Evolutionary conservation across 768 basidiomycete genomes (phyloP), one percentile per base, ranked within the genome.

Genomic region (Boletus reticuloceps): DNA sequence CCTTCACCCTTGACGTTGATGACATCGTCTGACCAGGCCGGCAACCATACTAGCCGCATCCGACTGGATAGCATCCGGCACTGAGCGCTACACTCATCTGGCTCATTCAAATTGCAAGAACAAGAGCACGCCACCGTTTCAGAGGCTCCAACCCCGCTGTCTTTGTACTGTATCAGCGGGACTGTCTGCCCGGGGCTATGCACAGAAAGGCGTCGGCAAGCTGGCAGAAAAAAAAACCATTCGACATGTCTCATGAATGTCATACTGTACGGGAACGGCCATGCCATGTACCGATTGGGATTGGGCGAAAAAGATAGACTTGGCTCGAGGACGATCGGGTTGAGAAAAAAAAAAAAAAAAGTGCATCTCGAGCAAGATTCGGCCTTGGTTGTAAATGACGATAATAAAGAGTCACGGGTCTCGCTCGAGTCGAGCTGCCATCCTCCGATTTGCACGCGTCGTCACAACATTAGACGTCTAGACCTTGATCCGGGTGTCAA

Each of bases 401-500:
- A 36, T 34, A 3, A 11, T 11, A 34, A 11, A 34, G 5, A 34
- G 32, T 13, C n/a, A n/a, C n/a, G n/a, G 32, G 32, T 1, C 34
- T 29, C 27, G 14, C n/a, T n/a, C n/a, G n/a, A n/a, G n/a, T n/a
- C n/a, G n/a, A n/a, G n/a, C 34, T 25, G 25, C 6, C 25, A 25
- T 5, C n/a, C 20, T 50, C 50, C 34, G 54, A 43, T 46, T 44
- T 59, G 46, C 48, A n/a, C 42, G 53, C 52, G 22, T 42, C 37
- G 47, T 50, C 25, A 13, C 5, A 17, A 20, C 8, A 39, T 22
- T 36, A 17, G 47, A 39, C 38, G 29, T 32, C 31, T 34, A 10
- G 31, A 27, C 22, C 20, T 45, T 62, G 60, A 64, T 64, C 63
- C 54, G 53, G 43, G 43, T n/a, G 47, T 47, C 42, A 51, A n/a